Base-by-base conservation (phyloP, 768 basidiomycete genomes). In the Amanita pseudoporphyria region DNA sequence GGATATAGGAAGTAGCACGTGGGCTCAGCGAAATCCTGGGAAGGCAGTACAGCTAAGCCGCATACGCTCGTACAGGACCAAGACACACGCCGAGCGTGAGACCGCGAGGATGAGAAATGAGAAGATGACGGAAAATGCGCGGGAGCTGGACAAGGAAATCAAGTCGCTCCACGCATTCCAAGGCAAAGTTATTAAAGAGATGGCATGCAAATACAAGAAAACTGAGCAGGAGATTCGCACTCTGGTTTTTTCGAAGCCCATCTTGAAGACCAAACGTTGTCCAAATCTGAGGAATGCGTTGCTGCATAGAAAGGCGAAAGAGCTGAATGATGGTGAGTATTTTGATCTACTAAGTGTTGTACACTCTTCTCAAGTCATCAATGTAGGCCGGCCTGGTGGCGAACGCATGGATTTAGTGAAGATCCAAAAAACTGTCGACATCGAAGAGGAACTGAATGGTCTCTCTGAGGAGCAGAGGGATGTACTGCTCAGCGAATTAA, bases 281-380 rank as follows among this genome's bases (percentile, higher is more conserved):
- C n/a, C n/a, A n/a, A n/a, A n/a, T n/a, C n/a, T n/a, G n/a, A n/a
- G n/a, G n/a, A n/a, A n/a, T n/a, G n/a, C 38, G 2, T 45, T 7
- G n/a, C 26, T 45, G 6, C 43, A 45, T 24, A 6, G 22, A 24
- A 45, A 45, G 22, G 16, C 28, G n/a, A 45, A 45, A 24, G 43
- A 45, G 28, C 43, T 45, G 21, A 45, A 45, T 33, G 28, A 45
- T 10, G 43, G 43, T 45, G 18, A 45, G 43, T 12, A 18, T 22
- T 40, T 22, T 40, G 7, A n/a, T 9, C 16, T 40, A 22, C 16
- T 18, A n/a, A n/a, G n/a, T n/a, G n/a, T n/a, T n/a, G n/a, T n/a
- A n/a, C n/a, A n/a, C n/a, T n/a, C n/a, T n/a, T n/a, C n/a, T n/a
- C n/a, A n/a, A n/a, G n/a, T n/a, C n/a, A n/a, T 4, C 16, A 9